Evolutionary conservation across 495 filamentous ascomycete genomes (phyloP).

Genomic region (Ramalina intermedia): DNA sequence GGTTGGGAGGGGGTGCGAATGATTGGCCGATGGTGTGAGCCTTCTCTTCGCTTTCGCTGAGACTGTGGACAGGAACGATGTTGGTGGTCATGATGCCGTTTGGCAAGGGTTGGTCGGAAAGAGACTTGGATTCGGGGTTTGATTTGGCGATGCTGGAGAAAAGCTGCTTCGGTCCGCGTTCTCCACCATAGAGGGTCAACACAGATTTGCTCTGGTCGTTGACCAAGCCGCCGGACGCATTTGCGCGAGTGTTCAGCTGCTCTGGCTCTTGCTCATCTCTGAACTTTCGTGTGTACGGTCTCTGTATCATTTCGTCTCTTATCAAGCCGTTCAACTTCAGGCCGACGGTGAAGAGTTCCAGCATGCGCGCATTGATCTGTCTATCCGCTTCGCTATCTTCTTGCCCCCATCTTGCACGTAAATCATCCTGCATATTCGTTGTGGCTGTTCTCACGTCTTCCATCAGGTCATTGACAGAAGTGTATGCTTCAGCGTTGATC

Average conservation of each 20-base stretch:
- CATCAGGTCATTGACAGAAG: constrained; percentile 32
- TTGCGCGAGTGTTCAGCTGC: neutral
- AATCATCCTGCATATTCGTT: constrained; percentile 28
- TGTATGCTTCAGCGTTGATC: constrained; percentile 29
- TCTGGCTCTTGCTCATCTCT: constrained; percentile 1
- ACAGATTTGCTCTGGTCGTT: constrained; percentile 37
- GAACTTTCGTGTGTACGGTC: constrained; percentile 9
- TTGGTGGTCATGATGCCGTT: constrained; percentile 59
- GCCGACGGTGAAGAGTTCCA: constrained; percentile 26
- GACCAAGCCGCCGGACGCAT: neutral
- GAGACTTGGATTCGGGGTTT: constrained; percentile 25
- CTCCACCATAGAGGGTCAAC: constrained; percentile 56
- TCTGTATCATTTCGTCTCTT: constrained; percentile 26
- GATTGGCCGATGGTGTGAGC: constrained; percentile 60
- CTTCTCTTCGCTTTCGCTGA: constrained; percentile 29
- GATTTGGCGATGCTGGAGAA: constrained; percentile 67
- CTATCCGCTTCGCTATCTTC: constrained; percentile 11
- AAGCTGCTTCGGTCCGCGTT: constrained; percentile 57
- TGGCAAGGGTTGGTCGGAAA: constrained; percentile 54
- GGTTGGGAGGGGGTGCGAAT: constrained; percentile 54
- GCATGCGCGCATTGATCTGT: constrained; percentile 19
- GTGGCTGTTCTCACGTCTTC: constrained; percentile 37
- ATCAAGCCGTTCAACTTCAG: constrained; percentile 35
- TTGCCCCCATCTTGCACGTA: constrained; percentile 22
- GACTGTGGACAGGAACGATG: constrained; percentile 41